phyloP scores from a whole-genome alignment of 2,329 filamentous ascomycete species.

The Xylariaceae sp. region DNA sequence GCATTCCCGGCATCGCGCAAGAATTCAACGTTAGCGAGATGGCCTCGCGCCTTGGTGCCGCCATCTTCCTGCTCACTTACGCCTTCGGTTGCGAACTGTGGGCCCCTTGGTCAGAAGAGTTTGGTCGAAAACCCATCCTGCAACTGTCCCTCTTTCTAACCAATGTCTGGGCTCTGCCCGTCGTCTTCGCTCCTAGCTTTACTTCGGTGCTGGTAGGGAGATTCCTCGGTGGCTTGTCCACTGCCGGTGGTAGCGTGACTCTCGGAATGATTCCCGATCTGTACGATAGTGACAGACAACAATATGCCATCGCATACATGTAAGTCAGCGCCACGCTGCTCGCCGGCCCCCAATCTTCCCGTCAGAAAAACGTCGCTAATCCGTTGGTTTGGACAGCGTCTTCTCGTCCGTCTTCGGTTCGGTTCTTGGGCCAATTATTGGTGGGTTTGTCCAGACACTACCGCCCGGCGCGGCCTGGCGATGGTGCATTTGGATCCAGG shows the following conservation, averaged over 20 bases:
- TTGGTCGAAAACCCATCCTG: slow-evolving; percentile 70
- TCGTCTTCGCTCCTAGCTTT: slow-evolving; percentile 69
- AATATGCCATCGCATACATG: slow-evolving; percentile 70
- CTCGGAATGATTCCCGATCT: slow-evolving; percentile 71
- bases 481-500: slow-evolving; percentile 72
- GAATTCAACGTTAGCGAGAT: slow-evolving; percentile 64
- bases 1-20: slow-evolving; percentile 56
- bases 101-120: slow-evolving; percentile 82
- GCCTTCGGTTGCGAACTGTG: slow-evolving; percentile 84
- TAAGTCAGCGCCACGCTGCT: slow-evolving; percentile 17
- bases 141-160: slow-evolving; percentile 69
- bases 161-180: slow-evolving; percentile 70
- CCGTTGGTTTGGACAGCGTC: slow-evolving; percentile 36
- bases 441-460: slow-evolving; percentile 65
- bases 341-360: not conserved
- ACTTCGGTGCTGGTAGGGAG: slow-evolving; percentile 64
- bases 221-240: slow-evolving; percentile 62
- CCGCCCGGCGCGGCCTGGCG: slow-evolving; percentile 52
- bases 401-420: slow-evolving; percentile 76
- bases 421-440: slow-evolving; percentile 70
- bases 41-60: slow-evolving; percentile 65
- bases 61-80: slow-evolving; percentile 73
- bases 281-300: slow-evolving; percentile 64
- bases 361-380: not conserved
- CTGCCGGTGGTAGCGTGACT: slow-evolving; percentile 67